Evolutionary conservation across 768 basidiomycete genomes (phyloP), one percentile per base, ranked within the genome.

Genomic region (Pleurotus citrinopileatus): DNA sequence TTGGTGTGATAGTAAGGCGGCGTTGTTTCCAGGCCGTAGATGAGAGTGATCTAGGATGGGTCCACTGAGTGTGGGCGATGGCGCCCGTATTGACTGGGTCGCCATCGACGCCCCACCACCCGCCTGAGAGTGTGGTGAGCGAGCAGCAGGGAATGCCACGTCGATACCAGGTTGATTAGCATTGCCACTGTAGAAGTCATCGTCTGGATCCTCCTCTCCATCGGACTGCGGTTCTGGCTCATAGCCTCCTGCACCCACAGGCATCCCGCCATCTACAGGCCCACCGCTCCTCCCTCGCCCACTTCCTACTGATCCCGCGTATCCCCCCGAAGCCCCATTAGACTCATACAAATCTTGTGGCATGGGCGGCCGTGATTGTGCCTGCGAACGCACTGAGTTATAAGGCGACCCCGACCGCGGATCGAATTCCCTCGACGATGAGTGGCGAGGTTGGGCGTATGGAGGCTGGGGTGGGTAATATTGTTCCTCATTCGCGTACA

Each of bases 1-100:
- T 70, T 95, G 94, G 68, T 98, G 91, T 0, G 93, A 94, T 60
- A 98, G 86, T 10, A 98, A 83, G 4, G 94, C 85, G 3, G 95
- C 97, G 61, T 94, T 86, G 43, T 89, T 91, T 27, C 97, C 97
- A 15, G 94, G 94, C 10, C 89, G 85, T 36, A 97, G 83, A 70
- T 98, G 94, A 36, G 94, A 92, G 61, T 93, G 91, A 75, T 94
- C 91, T 54, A 93, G 83, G 63, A 94, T 80, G 43, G 87, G 84
- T 2, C 77, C 85, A 7, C 74, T 73, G 25, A 84, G 77, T 7
- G 83, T 76, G 0, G 87, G 86, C 0, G 89, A 89, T 10, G 86
- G 82, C 0, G 83, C 81, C 26, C 86, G 81, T 55, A 83, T 66
- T 17, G 86, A 86, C 56, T 81, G 81, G 6, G 78, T 71, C 5